Evolutionary conservation across 202 grass and related monocot species (phyloP), one percentile per base, ranked within the genome.

Genomic region (Schoenoplectus triqueter): DNA sequence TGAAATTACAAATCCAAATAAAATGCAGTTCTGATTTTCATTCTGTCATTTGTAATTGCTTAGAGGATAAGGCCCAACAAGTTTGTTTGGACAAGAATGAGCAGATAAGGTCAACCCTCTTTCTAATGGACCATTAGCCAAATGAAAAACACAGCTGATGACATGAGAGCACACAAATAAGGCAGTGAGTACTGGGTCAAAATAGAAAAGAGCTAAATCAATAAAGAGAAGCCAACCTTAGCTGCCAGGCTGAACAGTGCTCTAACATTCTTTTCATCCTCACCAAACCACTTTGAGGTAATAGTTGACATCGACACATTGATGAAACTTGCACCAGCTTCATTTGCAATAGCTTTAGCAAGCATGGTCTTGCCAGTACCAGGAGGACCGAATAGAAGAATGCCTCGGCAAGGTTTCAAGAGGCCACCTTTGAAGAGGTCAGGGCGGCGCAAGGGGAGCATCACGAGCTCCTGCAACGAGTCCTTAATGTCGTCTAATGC

Each of bases 301-400:
- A 98, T 87, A 6, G 81, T 92, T 41, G 92, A 93, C 90, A 98
- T 89, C 17, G 91, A 98, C 18, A 95, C 94, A 69, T 98, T 98
- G 67, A 98, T 92, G 77, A 98, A 98, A 88, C 89, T 95, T 63
- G 95, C 92, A 15, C 95, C 88, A 13, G 91, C 89, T 87, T 93
- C 92, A 46, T 93, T 87, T 65, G 91, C 95, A 82, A 98, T 87
- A 84, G 95, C 95, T 83, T 98, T 98, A 21, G 95, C 95, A 44
- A 95, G 91, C 95, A 98, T 95, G 4, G 95, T 98, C 84, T 98
- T 98, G 41, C 95, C 95, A 0, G 95, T 98, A 82, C 93, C 92
- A 90, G 95, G 91, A 81, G 92, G 95, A 18, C 95, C 95, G 82
- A 98, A 98, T 3, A 98, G 73, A 66, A 98, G 66, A 87, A 98